phyloP scores from a whole-genome alignment of 345 rosid species.

The Schrenkiella parvula region DNA sequence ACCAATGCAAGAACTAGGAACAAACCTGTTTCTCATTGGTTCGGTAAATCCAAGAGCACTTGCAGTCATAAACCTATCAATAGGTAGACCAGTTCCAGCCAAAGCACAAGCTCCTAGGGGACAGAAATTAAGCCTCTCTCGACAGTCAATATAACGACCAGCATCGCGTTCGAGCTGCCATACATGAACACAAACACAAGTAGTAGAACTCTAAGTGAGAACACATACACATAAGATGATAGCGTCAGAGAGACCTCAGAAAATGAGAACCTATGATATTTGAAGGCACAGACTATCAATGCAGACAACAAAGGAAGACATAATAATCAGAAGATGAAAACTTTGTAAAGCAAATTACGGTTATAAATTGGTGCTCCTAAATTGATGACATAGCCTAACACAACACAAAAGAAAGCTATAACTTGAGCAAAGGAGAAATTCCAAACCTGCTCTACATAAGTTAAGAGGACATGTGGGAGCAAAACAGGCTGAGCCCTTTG shows the following conservation, averaged over 20 bases:
- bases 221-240: not conserved
- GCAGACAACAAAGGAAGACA: not conserved
- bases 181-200: slow-evolving; percentile 7
- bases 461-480: slow-evolving; percentile 76
- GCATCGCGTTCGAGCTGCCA: slow-evolving; percentile 95
- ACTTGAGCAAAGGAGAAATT: not conserved
- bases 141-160: slow-evolving; percentile 76
- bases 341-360: not conserved
- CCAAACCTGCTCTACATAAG: slow-evolving; percentile 85
- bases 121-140: slow-evolving; percentile 66
- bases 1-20: not conserved
- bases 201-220: not conserved
- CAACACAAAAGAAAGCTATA: not conserved
- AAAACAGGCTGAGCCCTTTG: slow-evolving; percentile 95
- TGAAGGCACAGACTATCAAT: not conserved
- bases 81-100: slow-evolving; percentile 95
- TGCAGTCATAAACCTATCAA: slow-evolving; percentile 85
- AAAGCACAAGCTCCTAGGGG: slow-evolving; percentile 97
- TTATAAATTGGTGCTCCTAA: not conserved
- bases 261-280: not conserved
- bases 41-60: slow-evolving; percentile 68
- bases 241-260: not conserved
- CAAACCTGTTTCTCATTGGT: slow-evolving; percentile 93
- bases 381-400: not conserved
- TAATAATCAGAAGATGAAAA: not conserved